Conservation (phyloP, 139 green algal species). For the Yamagishiella unicocca region DNA sequence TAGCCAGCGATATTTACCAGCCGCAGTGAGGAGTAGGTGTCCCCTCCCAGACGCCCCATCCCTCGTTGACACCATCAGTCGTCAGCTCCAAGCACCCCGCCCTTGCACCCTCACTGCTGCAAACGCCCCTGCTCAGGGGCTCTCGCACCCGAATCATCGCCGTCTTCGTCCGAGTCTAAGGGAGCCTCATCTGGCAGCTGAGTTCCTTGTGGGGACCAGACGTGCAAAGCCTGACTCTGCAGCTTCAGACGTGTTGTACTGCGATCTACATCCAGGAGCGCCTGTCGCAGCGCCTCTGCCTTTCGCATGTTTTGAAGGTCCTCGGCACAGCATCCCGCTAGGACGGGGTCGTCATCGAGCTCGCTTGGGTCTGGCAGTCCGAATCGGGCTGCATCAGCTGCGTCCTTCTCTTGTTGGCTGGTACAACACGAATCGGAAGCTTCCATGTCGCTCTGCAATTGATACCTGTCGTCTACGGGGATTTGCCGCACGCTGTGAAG, state of each 20-base stretch:
- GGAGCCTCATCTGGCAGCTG: neutral
- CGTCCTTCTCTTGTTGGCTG: neutral
- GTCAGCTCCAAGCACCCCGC: no score
- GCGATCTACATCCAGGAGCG: neutral
- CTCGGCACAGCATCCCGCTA: constrained; percentile 34
- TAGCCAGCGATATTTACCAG: no score
- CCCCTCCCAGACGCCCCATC: no score
- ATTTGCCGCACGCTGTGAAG: no score
- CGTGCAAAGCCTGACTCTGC: neutral
- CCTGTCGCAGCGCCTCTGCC: neutral
- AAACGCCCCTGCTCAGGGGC: no score
- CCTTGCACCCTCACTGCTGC: no score
- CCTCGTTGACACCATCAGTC: no score
- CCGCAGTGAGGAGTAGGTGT: no score
- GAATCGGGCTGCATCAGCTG: constrained; percentile 1
- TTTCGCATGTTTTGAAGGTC: constrained; percentile 15
- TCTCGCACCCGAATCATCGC: neutral
- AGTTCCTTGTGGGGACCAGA: no score
- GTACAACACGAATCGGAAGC: neutral
- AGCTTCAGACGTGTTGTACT: neutral
- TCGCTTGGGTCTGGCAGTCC: constrained; percentile 3
- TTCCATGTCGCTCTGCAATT: neutral
- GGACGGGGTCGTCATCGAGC: constrained; percentile 26
- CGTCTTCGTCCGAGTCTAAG: neutral
- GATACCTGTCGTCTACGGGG: no score